Evolutionary conservation across 139 green algal species (phyloP), one percentile per base, ranked within the genome.

Genomic region (Volvox africanus): DNA sequence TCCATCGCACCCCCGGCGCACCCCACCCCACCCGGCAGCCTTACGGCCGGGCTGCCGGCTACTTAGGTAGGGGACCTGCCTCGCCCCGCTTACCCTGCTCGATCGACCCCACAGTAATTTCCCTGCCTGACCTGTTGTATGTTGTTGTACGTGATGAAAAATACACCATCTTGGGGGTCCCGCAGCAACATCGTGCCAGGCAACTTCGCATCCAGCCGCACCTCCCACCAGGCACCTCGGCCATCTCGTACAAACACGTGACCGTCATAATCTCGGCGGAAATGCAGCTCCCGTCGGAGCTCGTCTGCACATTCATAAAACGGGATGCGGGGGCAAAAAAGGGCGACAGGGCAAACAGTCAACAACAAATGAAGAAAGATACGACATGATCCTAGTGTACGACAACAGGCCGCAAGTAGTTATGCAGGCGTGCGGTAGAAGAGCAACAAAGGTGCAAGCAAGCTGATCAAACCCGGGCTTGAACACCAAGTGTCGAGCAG

Each of bases 171-270:
- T 5, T 87, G 14, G 26, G 50, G 37, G 82, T 93, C 90, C 0
- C 94, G 80, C 88, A 96, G 90, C 93, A 96, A 89, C 75, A 95
- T 32, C 28, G 94, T 96, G 61, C 94, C 94, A 0, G 94, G 93
- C 37, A 96, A 55, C 82, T 94, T 93, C 18, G 94, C 93, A 82
- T 96, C 94, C 32, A 93, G 37, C 1, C 94, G 94, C 76, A 94
- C 89, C 91, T 95, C 83, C 77, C 89, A 92, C 61, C 80, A 91
- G 26, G 5, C 19, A 17, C 71, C 82, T 44, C 1, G 36, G 28
- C 11, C 85, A 68, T 32, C 89, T 55, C 91, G 91, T 71, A 94
- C 83, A 37, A 86, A 91, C 78, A 96, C 92, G 75, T 95, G 94
- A 6, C 94, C 94, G 37, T 95, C 94, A 69, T 95, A 95, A 30